phyloP scores from a whole-genome alignment of 768 basidiomycete genomes.

The Tephrocybe rancida region DNA sequence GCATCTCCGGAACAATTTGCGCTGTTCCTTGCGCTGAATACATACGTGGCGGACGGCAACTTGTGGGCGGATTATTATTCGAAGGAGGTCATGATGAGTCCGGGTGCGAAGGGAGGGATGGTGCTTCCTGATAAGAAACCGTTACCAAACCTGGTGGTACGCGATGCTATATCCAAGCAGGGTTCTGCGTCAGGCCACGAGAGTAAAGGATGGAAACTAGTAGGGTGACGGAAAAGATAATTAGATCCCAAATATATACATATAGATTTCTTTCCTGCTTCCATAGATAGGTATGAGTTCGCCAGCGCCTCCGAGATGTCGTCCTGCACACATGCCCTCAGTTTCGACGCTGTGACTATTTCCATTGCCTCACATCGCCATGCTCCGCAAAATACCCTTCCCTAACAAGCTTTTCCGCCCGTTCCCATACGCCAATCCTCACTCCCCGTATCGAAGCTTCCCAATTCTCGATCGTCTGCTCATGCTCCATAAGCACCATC shows the following conservation, averaged over 20 bases:
- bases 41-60: slow-evolving; percentile 41
- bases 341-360: no score
- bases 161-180: slow-evolving; percentile 30
- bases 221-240: no score
- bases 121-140: slow-evolving; percentile 47
- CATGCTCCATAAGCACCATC: slow-evolving; percentile 20
- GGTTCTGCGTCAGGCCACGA: no score
- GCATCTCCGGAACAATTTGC: slow-evolving; percentile 31
- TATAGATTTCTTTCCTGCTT: no score
- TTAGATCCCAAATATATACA: no score
- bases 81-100: slow-evolving; percentile 45
- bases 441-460: slow-evolving; percentile 12
- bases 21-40: slow-evolving; percentile 40
- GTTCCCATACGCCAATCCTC: slow-evolving; percentile 20
- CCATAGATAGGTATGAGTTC: no score
- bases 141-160: slow-evolving; percentile 38
- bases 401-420: slow-evolving; percentile 20
- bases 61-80: slow-evolving; percentile 47
- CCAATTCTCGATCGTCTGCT: slow-evolving; percentile 19
- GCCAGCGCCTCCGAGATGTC: no score
- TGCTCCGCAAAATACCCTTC: slow-evolving; percentile 19
- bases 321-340: no score
- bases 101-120: slow-evolving; percentile 39
- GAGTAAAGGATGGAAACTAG: background rate
- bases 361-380: slow-evolving; percentile 15